phyloP scores from a whole-genome alignment of 2,329 filamentous ascomycete genomes.

The Penicillium oxalicum region DNA sequence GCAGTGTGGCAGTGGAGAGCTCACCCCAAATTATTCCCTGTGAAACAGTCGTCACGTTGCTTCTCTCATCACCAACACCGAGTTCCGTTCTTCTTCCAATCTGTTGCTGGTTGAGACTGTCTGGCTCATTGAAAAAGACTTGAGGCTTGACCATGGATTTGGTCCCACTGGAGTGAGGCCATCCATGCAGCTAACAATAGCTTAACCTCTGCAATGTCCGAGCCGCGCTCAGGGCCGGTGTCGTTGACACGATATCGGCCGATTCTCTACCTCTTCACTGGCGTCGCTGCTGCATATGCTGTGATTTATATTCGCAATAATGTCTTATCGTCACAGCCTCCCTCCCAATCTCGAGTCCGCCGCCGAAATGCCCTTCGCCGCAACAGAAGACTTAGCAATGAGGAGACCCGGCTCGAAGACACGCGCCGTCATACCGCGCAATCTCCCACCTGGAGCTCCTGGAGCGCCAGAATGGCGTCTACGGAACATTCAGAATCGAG shows the following conservation, averaged over 20 bases:
- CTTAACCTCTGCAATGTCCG: slow-evolving; percentile 26
- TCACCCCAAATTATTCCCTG: slow-evolving; percentile 1
- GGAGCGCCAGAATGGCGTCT: slow-evolving; percentile 37
- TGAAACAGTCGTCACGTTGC: neutral
- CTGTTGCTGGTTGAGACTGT: too few species aligned
- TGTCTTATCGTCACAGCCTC: slow-evolving; percentile 21
- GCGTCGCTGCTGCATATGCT: slow-evolving; percentile 39
- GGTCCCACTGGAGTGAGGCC: slow-evolving; percentile 9
- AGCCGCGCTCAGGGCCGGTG: slow-evolving; percentile 25
- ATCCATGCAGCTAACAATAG: slow-evolving; percentile 13
- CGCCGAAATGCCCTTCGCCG: slow-evolving; percentile 39
- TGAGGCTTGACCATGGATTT: slow-evolving; percentile 13
- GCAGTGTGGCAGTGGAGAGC: slow-evolving; percentile 1
- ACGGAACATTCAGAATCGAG: slow-evolving; percentile 40
- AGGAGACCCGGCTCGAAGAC: slow-evolving; percentile 20
- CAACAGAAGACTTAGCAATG: slow-evolving; percentile 25
- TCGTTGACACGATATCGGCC: slow-evolving; percentile 37
- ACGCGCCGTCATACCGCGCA: slow-evolving; percentile 33
- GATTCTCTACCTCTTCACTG: slow-evolving; percentile 37
- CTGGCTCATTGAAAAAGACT: too few species aligned
- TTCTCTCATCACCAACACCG: neutral
- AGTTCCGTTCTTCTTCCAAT: neutral
- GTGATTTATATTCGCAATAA: slow-evolving; percentile 36
- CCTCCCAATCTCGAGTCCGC: slow-evolving; percentile 26
- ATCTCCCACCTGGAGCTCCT: slow-evolving; percentile 37